Percentiles rank a stretch among this genome's conserved stretches.
Evolutionary conservation across 139 green algal species (phyloP).

Genomic region (Edaphochlamys debaryana): DNA sequence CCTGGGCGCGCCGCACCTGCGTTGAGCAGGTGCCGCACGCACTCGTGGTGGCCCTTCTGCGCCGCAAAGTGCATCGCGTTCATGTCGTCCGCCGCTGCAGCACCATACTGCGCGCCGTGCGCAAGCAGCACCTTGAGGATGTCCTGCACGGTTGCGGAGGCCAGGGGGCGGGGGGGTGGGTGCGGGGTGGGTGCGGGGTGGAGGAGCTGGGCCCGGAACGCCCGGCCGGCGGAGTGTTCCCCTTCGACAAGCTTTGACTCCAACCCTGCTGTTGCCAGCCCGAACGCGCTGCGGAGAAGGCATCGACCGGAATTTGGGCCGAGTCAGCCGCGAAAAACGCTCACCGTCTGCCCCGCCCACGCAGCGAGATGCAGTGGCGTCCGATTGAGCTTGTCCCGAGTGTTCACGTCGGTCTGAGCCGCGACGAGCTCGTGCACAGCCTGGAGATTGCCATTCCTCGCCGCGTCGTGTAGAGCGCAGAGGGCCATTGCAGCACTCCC

Average conservation of each 20-base stretch:
- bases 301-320: too few relatives aligned
- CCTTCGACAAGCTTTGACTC: too few relatives aligned
- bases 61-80: constrained; percentile 83
- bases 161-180: too few relatives aligned
- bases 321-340: too few relatives aligned
- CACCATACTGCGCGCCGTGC: constrained; percentile 47
- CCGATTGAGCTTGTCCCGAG: constrained; percentile 62
- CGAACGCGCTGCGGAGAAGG: too few relatives aligned
- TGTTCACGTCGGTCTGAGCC: constrained; percentile 48
- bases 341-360: constrained; percentile 76
- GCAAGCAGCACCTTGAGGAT: constrained; percentile 73
- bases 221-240: too few relatives aligned
- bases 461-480: constrained; percentile 61
- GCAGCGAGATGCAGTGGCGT: constrained; percentile 82
- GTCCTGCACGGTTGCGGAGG: constrained; percentile 42
- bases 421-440: constrained; percentile 49
- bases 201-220: neutral
- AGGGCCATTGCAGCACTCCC: neutral
- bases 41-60: constrained; percentile 71
- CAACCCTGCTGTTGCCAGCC: too few relatives aligned
- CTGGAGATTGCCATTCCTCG: constrained; percentile 56
- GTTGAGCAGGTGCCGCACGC: constrained; percentile 57
- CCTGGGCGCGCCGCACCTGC: constrained; percentile 56
- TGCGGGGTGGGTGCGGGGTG: too few relatives aligned
- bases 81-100: constrained; percentile 75